These are phyloP conservation scores for Dentiscutata heterogama DNA, from an alignment of 371 early-diverging fungal genomes.

Conservation along the genomic window DNA sequence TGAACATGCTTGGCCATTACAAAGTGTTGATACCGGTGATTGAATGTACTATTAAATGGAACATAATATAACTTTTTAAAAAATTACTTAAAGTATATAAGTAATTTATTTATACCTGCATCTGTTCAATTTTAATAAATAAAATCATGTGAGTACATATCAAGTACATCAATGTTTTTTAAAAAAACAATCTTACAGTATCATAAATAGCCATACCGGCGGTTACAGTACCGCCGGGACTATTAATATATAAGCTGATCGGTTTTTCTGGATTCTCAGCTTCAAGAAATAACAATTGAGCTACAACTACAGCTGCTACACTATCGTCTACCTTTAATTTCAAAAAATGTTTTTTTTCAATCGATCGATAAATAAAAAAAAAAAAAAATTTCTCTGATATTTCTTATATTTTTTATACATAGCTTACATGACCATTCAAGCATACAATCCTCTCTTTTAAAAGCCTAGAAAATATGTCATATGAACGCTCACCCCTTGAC, in stretches of 20 bases:
- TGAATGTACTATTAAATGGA: slow-evolving; percentile 78
- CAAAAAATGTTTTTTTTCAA: background rate
- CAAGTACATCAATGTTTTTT: background rate
- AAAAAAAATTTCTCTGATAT: background rate
- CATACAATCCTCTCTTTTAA: slow-evolving; percentile 97
- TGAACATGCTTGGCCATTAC: slow-evolving; percentile 97
- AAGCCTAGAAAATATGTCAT: slow-evolving; percentile 96
- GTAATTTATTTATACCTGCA: slow-evolving; percentile 57
- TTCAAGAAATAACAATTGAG: slow-evolving; percentile 95
- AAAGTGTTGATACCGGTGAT: slow-evolving; percentile 93
- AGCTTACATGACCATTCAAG: slow-evolving; percentile 87
- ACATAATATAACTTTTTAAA: background rate
- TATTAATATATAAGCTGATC: slow-evolving; percentile 95
- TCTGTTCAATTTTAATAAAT: slow-evolving; percentile 48
- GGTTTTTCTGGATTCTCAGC: slow-evolving; percentile 95
- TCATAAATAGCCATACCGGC: slow-evolving; percentile 96
- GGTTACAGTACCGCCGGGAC: slow-evolving; percentile 96
- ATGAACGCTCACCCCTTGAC: slow-evolving; percentile 86
- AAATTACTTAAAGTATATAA: background rate
- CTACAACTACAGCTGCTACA: slow-evolving; percentile 87
- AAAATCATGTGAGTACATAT: background rate
- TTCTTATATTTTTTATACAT: background rate
- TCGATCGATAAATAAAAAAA: background rate
- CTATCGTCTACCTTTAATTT: slow-evolving; percentile 78
- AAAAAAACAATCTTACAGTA: slow-evolving; percentile 66